Conservation (phyloP, 1,284 basidiomycete species). For the Caloboletus inedulis region DNA sequence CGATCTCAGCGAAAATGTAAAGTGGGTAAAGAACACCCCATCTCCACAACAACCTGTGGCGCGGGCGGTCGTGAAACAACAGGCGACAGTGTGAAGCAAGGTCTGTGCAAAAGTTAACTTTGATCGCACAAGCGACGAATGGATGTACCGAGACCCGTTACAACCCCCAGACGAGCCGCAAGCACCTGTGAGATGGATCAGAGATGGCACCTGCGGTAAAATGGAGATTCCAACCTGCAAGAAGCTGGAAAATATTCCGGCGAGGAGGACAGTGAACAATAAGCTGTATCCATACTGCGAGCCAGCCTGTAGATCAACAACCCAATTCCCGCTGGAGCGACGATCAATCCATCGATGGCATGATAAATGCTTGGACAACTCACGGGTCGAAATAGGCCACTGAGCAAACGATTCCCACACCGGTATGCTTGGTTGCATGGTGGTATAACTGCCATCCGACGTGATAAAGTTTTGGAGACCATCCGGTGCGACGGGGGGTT, state of each 20-base stretch:
- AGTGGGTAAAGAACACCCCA: conserved; percentile 54
- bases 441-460: conserved; percentile 30
- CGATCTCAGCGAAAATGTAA: conserved; percentile 57
- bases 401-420: conserved; percentile 49
- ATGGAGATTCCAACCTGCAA: conserved; percentile 41
- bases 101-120: conserved; percentile 33
- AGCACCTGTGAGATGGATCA: conserved; percentile 36
- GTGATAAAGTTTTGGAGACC: conserved; percentile 20
- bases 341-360: conserved; percentile 2
- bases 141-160: conserved; percentile 46
- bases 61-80: conserved; percentile 49
- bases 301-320: conserved; percentile 57
- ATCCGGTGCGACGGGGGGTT: conserved; percentile 7
- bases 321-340: conserved; percentile 52
- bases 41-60: conserved; percentile 46
- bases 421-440: conserved; percentile 45
- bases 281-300: conserved; percentile 69
- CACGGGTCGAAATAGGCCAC: conserved; percentile 58
- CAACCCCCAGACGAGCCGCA: conserved; percentile 45
- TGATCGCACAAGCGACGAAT: neutral
- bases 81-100: conserved; percentile 56
- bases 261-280: conserved; percentile 68
- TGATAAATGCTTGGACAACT: conserved; percentile 17
- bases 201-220: neutral
- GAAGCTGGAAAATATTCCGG: conserved; percentile 65